Conservation (phyloP, 768 basidiomycete species). For the Serendipita indica region DNA sequence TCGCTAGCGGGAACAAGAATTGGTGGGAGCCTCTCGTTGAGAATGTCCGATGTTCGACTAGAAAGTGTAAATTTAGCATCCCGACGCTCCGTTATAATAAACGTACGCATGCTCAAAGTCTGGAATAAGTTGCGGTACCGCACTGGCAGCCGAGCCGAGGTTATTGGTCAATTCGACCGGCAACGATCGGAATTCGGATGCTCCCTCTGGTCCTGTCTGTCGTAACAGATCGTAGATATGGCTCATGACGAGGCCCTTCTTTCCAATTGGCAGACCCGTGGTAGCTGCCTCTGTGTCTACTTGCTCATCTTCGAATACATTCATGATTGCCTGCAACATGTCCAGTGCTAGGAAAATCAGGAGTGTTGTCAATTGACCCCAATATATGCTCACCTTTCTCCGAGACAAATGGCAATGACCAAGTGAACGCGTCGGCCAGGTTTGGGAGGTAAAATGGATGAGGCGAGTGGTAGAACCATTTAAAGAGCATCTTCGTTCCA, state of each 20-base stretch:
- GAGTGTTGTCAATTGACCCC: background rate
- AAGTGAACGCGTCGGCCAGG: conserved; percentile 96
- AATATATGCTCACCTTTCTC: conserved; percentile 62
- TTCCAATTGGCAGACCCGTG: background rate
- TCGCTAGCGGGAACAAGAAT: background rate
- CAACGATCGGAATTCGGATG: background rate
- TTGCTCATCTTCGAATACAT: background rate
- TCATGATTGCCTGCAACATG: background rate
- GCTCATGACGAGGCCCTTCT: background rate
- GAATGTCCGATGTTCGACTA: background rate
- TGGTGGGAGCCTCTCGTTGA: background rate
- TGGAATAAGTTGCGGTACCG: background rate
- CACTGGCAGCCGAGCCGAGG: background rate
- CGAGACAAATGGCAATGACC: conserved; percentile 94
- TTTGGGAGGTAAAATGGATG: conserved; percentile 62
- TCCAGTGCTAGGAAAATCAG: background rate
- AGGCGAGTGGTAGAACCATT: background rate
- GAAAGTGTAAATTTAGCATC: background rate
- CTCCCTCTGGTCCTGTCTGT: background rate
- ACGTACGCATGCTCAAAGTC: background rate
- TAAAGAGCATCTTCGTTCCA: background rate
- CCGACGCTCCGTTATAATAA: background rate
- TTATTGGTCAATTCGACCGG: background rate
- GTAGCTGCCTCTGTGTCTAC: background rate
- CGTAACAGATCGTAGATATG: background rate